Conservation (phyloP, 1,284 basidiomycete species). For the Jaminaea rosea region DNA sequence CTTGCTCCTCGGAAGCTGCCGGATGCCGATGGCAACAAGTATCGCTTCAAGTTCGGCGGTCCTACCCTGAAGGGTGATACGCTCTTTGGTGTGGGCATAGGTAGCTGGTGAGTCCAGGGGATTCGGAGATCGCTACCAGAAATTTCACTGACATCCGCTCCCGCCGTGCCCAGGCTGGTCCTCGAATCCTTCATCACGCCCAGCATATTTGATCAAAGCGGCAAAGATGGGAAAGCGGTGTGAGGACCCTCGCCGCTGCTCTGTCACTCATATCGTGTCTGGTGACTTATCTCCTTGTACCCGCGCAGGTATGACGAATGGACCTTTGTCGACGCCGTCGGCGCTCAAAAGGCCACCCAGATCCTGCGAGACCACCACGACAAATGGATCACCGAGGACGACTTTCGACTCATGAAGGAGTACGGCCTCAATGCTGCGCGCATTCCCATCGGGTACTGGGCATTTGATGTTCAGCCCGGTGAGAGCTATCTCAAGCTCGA, state of each 20-base stretch:
- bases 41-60: no score
- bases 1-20: no score
- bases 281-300: background rate
- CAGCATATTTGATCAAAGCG: slow-evolving; percentile 51
- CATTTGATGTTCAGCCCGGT: slow-evolving; percentile 68
- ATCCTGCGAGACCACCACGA: slow-evolving; percentile 58
- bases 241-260: no score
- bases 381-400: slow-evolving; percentile 67
- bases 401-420: slow-evolving; percentile 58
- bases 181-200: slow-evolving; percentile 38
- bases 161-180: no score
- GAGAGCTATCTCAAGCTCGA: slow-evolving; percentile 84
- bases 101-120: no score
- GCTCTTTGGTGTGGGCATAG: slow-evolving; percentile 35
- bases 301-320: slow-evolving; percentile 63
- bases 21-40: no score
- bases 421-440: slow-evolving; percentile 60
- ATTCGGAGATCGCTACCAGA: no score
- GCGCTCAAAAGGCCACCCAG: slow-evolving; percentile 51
- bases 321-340: slow-evolving; percentile 63
- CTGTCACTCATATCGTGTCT: no score
- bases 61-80: slow-evolving; percentile 6
- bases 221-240: no score
- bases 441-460: slow-evolving; percentile 84
- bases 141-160: no score